These are phyloP conservation scores for Boletellus emodensis DNA, from an alignment of 768 basidiomycete species.

Conservation along the genomic window DNA sequence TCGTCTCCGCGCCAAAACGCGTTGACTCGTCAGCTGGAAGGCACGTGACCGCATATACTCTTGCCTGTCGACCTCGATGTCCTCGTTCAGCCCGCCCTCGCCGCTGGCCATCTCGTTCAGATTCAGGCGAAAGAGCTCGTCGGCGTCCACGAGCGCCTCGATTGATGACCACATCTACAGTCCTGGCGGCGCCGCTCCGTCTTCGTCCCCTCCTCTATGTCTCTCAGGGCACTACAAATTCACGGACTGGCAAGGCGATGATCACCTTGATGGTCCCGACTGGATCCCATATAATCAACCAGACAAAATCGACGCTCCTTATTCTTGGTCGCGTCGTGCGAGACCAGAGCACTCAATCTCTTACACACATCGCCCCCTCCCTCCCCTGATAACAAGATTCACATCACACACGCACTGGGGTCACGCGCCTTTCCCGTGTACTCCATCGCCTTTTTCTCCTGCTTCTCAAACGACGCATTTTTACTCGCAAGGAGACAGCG, in stretches of 20 bases:
- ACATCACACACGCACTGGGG: constrained; percentile 1
- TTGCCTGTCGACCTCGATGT: constrained; percentile 28
- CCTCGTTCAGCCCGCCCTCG: constrained; percentile 8
- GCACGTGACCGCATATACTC: constrained; percentile 33
- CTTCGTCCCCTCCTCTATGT: constrained; percentile 13
- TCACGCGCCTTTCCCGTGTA: neutral
- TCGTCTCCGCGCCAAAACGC: constrained; percentile 34
- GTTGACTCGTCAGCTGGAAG: constrained; percentile 20
- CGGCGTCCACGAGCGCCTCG: constrained; percentile 8
- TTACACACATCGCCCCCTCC: constrained; percentile 7
- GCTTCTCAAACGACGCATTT: neutral
- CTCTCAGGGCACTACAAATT: constrained; percentile 5
- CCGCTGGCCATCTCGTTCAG: constrained; percentile 16
- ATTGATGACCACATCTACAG: neutral
- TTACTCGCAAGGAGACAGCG: constrained; percentile 13
- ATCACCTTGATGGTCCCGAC: neutral
- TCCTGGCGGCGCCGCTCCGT: constrained; percentile 3
- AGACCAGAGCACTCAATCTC: neutral
- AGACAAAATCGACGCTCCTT: neutral
- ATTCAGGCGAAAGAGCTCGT: constrained; percentile 23
- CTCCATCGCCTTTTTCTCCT: constrained; percentile 2
- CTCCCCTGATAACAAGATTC: constrained; percentile 19
- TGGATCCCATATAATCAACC: neutral
- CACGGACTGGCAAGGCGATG: constrained; percentile 2
- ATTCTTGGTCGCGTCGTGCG: constrained; percentile 4